A percentile compares a stretch with the other conserved stretches of the same genome.
phyloP scores from a whole-genome alignment of 2,329 filamentous ascomycete genomes.

The Aspergillus sp. region DNA sequence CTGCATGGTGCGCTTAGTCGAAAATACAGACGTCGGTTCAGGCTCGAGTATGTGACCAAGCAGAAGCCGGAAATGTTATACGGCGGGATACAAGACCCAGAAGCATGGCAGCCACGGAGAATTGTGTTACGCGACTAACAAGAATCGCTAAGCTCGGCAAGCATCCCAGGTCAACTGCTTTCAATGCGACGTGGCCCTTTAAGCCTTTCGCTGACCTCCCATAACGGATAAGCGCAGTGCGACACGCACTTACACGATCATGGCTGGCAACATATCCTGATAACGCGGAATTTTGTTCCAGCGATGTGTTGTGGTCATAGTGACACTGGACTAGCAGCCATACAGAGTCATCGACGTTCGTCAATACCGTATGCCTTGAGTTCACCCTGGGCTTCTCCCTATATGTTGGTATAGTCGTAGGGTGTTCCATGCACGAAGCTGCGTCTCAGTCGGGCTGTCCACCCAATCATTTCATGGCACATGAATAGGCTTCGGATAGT shows the following conservation, averaged over 20 bases:
- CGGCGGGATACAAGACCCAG: slow-evolving; percentile 29
- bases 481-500: neutral
- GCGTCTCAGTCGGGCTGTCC: neutral
- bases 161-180: slow-evolving; percentile 9
- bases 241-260: slow-evolving; percentile 20
- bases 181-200: neutral
- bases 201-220: slow-evolving; percentile 5
- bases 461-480: neutral
- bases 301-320: slow-evolving; percentile 5
- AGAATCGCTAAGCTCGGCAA: slow-evolving; percentile 16
- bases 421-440: slow-evolving; percentile 16
- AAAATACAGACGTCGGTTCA: slow-evolving; percentile 8
- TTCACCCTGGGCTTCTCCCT: neutral
- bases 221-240: slow-evolving; percentile 20
- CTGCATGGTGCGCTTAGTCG: slow-evolving; percentile 14
- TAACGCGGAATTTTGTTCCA: slow-evolving; percentile 10
- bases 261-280: slow-evolving; percentile 7
- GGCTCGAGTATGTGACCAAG: neutral
- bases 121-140: slow-evolving; percentile 27
- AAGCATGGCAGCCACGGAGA: slow-evolving; percentile 37
- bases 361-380: neutral
- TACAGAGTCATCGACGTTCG: slow-evolving; percentile 3
- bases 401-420: slow-evolving; percentile 1
- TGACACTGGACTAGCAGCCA: slow-evolving; percentile 14
- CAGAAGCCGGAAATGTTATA: slow-evolving; percentile 7